Base-by-base conservation (phyloP, 2,329 filamentous ascomycete species). In the Metarhizium rileyi region DNA sequence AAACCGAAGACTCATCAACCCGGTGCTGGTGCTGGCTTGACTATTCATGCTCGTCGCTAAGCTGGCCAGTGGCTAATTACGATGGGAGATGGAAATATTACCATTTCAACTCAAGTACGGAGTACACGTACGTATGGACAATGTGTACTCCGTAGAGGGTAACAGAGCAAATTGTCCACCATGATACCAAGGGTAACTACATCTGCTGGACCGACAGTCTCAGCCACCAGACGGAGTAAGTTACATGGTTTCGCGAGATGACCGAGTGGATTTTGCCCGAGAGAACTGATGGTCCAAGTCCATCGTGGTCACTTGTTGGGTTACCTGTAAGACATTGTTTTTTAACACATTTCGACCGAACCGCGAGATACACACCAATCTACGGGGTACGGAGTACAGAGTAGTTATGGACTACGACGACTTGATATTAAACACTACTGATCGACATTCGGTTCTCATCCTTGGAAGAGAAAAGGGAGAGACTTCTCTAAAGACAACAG, bases 31-130 rank as follows among this genome's bases (percentile, higher is more conserved):
- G 33, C 33, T 55, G 57, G 56, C 56, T 41, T n/a, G 56, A 58
- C 36, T 64, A 61, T 63, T 64, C 64, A 57, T 63, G 64, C 66
- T 66, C 58, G 54, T 58, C 18, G 43, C 46, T 48, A 42, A 33
- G 35, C 33, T 46, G 35, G 46, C 25, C 10, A 18, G 33, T 38
- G 28, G 36, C 33, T 47, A 58, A 49, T 28, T 52, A 18, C 38
- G 18, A 38, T 36, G 38, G 48, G 38, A 43, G 26, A 43, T 22
- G n/a, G 22, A 42, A 23, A 42, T 47, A n/a, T n/a, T n/a, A n/a
- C n/a, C n/a, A n/a, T n/a, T n/a, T n/a, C n/a, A n/a, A n/a, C n/a
- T n/a, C n/a, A n/a, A n/a, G n/a, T n/a, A n/a, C n/a, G n/a, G n/a
- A n/a, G n/a, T n/a, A n/a, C n/a, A 10, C 27, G 55, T 62, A 58